Conservation (phyloP, 2,329 filamentous ascomycete species). For the Fusarium scirpi region DNA sequence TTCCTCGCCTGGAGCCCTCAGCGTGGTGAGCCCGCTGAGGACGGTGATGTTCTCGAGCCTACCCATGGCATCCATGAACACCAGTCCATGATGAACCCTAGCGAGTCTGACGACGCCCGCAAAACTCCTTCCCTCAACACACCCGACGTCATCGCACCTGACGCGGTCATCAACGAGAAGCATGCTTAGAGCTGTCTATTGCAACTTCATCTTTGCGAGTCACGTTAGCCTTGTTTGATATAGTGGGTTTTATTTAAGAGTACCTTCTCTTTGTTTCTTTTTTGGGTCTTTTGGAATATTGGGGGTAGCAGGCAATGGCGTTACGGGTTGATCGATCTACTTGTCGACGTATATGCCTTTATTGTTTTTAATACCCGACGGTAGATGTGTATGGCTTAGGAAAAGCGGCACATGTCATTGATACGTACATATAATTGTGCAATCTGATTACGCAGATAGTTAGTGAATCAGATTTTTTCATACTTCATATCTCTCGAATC, state of each 20-base stretch:
- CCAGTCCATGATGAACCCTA: constrained; percentile 55
- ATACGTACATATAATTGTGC: constrained; percentile 32
- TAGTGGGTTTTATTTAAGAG: constrained; percentile 26
- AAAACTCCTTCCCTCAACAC: constrained; percentile 42
- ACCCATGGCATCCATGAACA: constrained; percentile 81
- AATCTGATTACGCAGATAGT: constrained; percentile 35
- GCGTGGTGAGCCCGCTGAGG: constrained; percentile 71
- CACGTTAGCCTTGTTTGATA: constrained; percentile 38
- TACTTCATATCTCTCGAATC: not conserved
- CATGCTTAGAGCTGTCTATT: constrained; percentile 16
- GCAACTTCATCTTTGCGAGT: constrained; percentile 20
- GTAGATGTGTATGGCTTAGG: constrained; percentile 39
- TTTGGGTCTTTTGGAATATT: constrained; percentile 23
- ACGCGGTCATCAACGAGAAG: constrained; percentile 31
- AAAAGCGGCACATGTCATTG: constrained; percentile 40
- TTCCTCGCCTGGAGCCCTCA: constrained; percentile 89
- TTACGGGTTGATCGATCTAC: constrained; percentile 30
- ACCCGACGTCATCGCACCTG: constrained; percentile 20
- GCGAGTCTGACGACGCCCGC: constrained; percentile 45
- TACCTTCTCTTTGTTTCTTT: constrained; percentile 5
- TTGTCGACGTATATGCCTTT: constrained; percentile 20
- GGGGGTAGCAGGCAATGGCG: constrained; percentile 46
- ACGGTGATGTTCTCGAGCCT: constrained; percentile 69
- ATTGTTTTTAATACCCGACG: constrained; percentile 43
- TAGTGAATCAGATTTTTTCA: constrained; percentile 37